Conservation (phyloP, 768 basidiomycete genomes). For the Glaciozyma antarctica region DNA sequence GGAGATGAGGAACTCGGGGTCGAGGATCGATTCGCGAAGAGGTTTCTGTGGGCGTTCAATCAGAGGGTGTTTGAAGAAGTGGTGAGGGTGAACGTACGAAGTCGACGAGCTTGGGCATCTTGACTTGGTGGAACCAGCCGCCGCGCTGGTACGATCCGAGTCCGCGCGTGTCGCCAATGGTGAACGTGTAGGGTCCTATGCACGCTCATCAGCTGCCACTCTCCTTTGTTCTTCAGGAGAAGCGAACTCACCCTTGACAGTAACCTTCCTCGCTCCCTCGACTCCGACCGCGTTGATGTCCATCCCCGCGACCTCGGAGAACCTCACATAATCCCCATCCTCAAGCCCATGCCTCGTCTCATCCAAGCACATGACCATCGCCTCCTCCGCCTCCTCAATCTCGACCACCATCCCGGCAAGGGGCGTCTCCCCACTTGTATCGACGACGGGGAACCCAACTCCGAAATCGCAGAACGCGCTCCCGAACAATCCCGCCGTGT, state of each 20-base stretch:
- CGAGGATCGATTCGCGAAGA: slow-evolving; percentile 66
- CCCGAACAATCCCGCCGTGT: slow-evolving; percentile 86
- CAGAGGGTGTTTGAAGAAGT: background rate
- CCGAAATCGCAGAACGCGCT: slow-evolving; percentile 97
- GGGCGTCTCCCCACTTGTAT: slow-evolving; percentile 95
- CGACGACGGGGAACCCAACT: slow-evolving; percentile 83
- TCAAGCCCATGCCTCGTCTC: slow-evolving; percentile 97
- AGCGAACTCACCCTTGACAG: slow-evolving; percentile 58
- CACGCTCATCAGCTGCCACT: background rate
- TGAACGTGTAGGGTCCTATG: slow-evolving; percentile 84
- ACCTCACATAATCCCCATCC: slow-evolving; percentile 95
- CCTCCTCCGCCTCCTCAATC: slow-evolving; percentile 81
- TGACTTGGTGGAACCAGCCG: slow-evolving; percentile 95
- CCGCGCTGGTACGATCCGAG: slow-evolving; percentile 70
- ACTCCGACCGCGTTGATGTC: slow-evolving; percentile 48
- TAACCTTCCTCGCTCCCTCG: slow-evolving; percentile 58
- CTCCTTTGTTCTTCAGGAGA: background rate
- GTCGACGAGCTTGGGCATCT: slow-evolving; percentile 92
- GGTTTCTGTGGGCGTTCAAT: slow-evolving; percentile 59
- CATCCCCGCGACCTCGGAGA: slow-evolving; percentile 93
- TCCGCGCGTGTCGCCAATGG: slow-evolving; percentile 80
- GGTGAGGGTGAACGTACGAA: slow-evolving; percentile 55
- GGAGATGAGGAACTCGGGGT: slow-evolving; percentile 82
- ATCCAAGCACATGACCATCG: slow-evolving; percentile 90
- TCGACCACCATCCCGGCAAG: slow-evolving; percentile 91